Conservation (phyloP, 2,329 filamentous ascomycete genomes). For the Chaetomiaceae sp. region DNA sequence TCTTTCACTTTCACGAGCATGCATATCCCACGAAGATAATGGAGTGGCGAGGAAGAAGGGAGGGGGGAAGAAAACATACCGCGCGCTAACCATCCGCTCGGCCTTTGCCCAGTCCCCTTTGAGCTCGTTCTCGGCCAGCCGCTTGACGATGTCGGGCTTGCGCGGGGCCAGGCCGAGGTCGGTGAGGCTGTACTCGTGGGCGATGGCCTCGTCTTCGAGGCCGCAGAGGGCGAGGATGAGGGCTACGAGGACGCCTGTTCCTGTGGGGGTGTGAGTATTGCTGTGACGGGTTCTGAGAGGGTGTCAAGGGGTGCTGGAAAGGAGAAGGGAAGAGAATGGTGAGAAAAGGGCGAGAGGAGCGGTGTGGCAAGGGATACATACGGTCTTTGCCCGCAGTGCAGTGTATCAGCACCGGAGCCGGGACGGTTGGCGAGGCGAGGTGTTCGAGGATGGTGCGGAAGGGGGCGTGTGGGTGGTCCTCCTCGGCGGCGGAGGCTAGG, state of each 20-base stretch:
- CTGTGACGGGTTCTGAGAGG: background rate
- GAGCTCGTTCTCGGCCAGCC: conserved; percentile 47
- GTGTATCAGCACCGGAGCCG: conserved; percentile 58
- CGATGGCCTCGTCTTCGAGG: conserved; percentile 55
- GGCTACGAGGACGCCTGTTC: conserved; percentile 64
- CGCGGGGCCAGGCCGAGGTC: conserved; percentile 55
- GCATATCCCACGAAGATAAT: background rate
- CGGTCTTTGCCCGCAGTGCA: conserved; percentile 76
- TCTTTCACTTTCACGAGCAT: background rate
- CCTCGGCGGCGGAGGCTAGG: conserved; percentile 45
- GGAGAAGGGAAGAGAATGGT: background rate
- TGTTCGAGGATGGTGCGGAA: conserved; percentile 55
- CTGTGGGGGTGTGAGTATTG: conserved; percentile 1
- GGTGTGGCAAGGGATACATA: conserved; percentile 3
- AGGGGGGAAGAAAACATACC: conserved; percentile 29
- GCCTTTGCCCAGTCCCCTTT: conserved; percentile 42
- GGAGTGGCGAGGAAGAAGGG: conserved; percentile 12
- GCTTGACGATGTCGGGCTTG: conserved; percentile 46
- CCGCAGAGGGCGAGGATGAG: conserved; percentile 61
- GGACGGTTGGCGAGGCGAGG: conserved; percentile 38
- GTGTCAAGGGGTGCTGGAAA: background rate
- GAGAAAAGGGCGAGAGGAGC: background rate
- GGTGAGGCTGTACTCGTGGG: conserved; percentile 64
- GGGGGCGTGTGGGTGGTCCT: conserved; percentile 44
- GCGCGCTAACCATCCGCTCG: conserved; percentile 42